Evolutionary conservation across 352 stramenopile species (phyloP).

Genomic region (Phytopythium ostracodes): DNA sequence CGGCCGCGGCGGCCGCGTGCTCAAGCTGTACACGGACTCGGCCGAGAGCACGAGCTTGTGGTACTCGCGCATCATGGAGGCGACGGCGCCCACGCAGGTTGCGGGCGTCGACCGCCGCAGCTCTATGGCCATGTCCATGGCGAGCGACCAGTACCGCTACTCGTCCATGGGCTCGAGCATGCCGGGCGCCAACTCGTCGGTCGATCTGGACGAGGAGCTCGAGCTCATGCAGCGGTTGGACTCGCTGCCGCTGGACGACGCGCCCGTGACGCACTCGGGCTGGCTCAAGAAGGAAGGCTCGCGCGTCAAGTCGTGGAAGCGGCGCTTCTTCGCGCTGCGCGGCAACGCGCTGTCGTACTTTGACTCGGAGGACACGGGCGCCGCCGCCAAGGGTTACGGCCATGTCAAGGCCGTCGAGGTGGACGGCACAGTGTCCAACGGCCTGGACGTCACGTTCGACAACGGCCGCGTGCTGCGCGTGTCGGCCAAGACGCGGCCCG

Average conservation of each 20-base stretch:
- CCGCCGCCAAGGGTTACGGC: conserved; percentile 74
- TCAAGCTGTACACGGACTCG: conserved; percentile 85
- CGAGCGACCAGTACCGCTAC: conserved; percentile 1
- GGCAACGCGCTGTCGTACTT: conserved; percentile 82
- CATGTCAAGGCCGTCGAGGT: conserved; percentile 75
- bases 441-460: conserved; percentile 76
- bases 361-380: conserved; percentile 69
- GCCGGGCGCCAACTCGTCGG: conserved; percentile 3
- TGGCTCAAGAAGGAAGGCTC: conserved; percentile 81
- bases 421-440: conserved; percentile 47
- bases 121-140: conserved; percentile 6
- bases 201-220: conserved; percentile 52
- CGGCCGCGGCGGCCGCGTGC: conserved; percentile 69
- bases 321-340: conserved; percentile 72
- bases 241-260: conserved; percentile 46
- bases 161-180: conserved; percentile 6
- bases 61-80: conserved; percentile 75
- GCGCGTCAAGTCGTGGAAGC: conserved; percentile 80
- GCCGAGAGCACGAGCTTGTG: conserved; percentile 63
- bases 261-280: conserved; percentile 63
- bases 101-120: conserved; percentile 12
- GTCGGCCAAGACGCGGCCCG: conserved; percentile 43
- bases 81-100: conserved; percentile 22
- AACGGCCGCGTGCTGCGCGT: conserved; percentile 73
- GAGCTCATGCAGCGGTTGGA: conserved; percentile 53